Conservation (phyloP, 2,329 filamentous ascomycete genomes). For the Penicillium sp. region DNA sequence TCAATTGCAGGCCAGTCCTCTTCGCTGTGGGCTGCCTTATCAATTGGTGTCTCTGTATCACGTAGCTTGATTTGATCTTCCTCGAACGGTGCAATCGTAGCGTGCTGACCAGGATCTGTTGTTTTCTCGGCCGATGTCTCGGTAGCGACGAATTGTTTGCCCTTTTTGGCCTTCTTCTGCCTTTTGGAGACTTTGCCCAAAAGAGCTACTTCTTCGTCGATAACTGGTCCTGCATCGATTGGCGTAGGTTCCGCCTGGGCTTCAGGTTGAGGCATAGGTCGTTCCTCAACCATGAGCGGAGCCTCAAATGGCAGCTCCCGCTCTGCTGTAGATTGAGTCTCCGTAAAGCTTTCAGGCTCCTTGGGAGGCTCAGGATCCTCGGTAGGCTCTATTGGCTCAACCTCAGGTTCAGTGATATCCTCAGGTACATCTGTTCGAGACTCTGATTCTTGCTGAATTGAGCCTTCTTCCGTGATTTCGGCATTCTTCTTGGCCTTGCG, state of each 20-base stretch:
- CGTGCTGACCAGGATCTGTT: neutral
- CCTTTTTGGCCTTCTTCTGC: conserved; percentile 33
- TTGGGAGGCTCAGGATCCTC: neutral
- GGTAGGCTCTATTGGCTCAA: neutral
- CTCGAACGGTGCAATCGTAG: conserved; percentile 7
- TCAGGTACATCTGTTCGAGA: neutral
- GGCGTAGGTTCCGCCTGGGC: neutral
- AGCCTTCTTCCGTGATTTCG: conserved; percentile 1
- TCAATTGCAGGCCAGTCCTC: conserved; percentile 41
- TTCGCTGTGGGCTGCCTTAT: conserved; percentile 24
- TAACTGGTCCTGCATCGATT: conserved; percentile 9
- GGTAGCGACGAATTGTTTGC: conserved; percentile 6
- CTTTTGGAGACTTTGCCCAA: conserved; percentile 34
- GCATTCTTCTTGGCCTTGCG: conserved; percentile 24
- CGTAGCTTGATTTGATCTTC: conserved; percentile 1
- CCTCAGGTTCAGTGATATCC: neutral
- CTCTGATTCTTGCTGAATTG: neutral
- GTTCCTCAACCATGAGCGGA: neutral
- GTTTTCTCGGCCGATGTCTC: conserved; percentile 2
- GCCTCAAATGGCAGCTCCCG: neutral
- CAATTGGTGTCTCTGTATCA: neutral
- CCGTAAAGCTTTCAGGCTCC: conserved; percentile 1
- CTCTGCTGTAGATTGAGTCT: neutral
- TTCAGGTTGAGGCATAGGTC: conserved; percentile 6
- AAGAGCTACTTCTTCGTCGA: neutral